A percentile compares a stretch with the other conserved stretches of the same genome.
These are phyloP conservation scores for Boletellus emodensis DNA, from an alignment of 768 basidiomycete genomes.

Conservation along the genomic window DNA sequence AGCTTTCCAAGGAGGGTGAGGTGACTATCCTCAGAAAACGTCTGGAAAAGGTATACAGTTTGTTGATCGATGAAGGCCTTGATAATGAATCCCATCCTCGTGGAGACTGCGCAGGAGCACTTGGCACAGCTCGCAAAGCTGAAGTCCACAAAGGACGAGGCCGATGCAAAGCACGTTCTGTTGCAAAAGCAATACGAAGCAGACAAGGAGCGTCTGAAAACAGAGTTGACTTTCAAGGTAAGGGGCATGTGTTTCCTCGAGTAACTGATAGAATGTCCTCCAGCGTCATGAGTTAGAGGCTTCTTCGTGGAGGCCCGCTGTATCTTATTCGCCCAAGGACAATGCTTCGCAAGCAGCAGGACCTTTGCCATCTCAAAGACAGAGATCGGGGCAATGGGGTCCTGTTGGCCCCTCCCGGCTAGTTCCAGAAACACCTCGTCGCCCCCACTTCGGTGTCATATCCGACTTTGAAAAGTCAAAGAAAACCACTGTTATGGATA, in stretches of 20 bases:
- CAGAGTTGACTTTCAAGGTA: slow-evolving; percentile 69
- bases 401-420: slow-evolving; percentile 27
- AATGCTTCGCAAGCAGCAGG: slow-evolving; percentile 41
- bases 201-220: slow-evolving; percentile 66
- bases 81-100: not conserved
- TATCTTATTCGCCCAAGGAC: slow-evolving; percentile 43
- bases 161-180: slow-evolving; percentile 51
- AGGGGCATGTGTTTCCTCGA: slow-evolving; percentile 12
- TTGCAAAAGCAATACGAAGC: slow-evolving; percentile 60
- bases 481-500: slow-evolving; percentile 9
- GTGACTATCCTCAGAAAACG: slow-evolving; percentile 59
- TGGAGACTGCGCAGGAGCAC: slow-evolving; percentile 58
- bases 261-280: slow-evolving; percentile 13
- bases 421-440: slow-evolving; percentile 36
- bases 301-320: slow-evolving; percentile 46
- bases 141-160: slow-evolving; percentile 57
- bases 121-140: slow-evolving; percentile 52
- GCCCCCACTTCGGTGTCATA: slow-evolving; percentile 32
- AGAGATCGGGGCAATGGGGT: slow-evolving; percentile 30
- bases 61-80: not conserved
- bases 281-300: slow-evolving; percentile 71
- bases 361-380: slow-evolving; percentile 38
- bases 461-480: slow-evolving; percentile 23
- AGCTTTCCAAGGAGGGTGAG: slow-evolving; percentile 65
- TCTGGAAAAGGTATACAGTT: slow-evolving; percentile 56